phyloP scores from a whole-genome alignment of 805 yeast species.

The Saccharomycopsis fodiens region DNA sequence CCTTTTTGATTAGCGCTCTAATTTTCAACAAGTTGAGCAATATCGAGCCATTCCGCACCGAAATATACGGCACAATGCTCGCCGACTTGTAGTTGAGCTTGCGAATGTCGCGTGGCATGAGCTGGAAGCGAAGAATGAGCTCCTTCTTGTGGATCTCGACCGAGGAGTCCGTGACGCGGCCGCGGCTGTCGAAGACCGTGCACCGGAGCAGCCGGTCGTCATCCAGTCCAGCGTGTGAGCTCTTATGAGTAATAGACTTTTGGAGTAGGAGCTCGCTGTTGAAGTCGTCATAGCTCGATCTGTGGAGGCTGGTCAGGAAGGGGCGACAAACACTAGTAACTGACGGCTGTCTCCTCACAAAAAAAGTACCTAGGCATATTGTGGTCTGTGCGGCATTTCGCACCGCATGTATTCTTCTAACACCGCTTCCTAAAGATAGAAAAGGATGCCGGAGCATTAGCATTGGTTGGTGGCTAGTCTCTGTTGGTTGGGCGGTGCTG shows the following conservation, averaged over 20 bases:
- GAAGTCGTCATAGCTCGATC: constrained; percentile 6
- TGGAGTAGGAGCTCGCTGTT: constrained; percentile 14
- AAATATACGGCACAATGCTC: constrained; percentile 84
- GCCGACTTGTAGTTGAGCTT: constrained; percentile 51
- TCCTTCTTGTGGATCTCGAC: constrained; percentile 67
- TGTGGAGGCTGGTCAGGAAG: too few relatives aligned
- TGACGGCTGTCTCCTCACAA: too few relatives aligned
- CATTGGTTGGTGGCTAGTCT: too few relatives aligned
- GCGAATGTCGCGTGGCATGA: constrained; percentile 81
- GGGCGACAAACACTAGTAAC: too few relatives aligned
- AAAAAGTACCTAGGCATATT: too few relatives aligned
- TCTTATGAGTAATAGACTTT: constrained; percentile 12
- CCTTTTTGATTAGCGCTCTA: constrained; percentile 78
- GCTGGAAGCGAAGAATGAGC: constrained; percentile 60
- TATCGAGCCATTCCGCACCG: constrained; percentile 72
- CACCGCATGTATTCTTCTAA: too few relatives aligned
- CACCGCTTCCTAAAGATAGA: too few relatives aligned
- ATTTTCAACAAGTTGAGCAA: constrained; percentile 79
- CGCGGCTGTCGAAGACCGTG: constrained; percentile 67
- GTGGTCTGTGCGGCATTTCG: too few relatives aligned
- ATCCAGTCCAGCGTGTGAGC: neutral
- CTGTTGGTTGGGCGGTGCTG: too few relatives aligned
- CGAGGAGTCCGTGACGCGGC: constrained; percentile 63
- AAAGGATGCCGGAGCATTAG: too few relatives aligned
- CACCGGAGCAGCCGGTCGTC: constrained; percentile 32